Percentiles rank a stretch among this genome's conserved stretches.
Evolutionary conservation across 768 basidiomycete genomes (phyloP).

Genomic region (Rhodocollybia butyracea): DNA sequence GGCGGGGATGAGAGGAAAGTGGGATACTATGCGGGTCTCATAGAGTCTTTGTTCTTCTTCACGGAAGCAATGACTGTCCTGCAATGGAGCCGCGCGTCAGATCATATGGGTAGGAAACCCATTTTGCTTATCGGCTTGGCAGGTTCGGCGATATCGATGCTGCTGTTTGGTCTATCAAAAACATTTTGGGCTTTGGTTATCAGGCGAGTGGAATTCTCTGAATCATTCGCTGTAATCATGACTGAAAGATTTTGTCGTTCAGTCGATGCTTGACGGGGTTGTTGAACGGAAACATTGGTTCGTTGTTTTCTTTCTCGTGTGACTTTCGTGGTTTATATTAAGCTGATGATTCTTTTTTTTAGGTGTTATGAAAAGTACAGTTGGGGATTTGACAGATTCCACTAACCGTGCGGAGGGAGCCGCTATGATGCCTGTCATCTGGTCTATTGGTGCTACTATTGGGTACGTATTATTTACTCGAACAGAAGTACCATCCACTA

Average conservation of each 20-base stretch:
- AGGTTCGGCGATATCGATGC: conserved; percentile 49
- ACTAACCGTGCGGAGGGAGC: conserved; percentile 40
- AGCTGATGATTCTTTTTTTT: conserved; percentile 9
- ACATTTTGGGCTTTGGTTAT: conserved; percentile 53
- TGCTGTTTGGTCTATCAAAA: conserved; percentile 60
- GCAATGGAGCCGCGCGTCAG: conserved; percentile 64
- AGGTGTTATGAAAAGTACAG: conserved; percentile 46
- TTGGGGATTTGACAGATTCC: conserved; percentile 40
- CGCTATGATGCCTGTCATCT: conserved; percentile 36
- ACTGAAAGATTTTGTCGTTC: conserved; percentile 1
- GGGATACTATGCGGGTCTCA: conserved; percentile 67
- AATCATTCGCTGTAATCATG: neutral
- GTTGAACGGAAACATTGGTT: conserved; percentile 66
- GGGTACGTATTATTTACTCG: conserved; percentile 21
- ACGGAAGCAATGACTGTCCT: conserved; percentile 56
- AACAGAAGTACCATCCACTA: neutral
- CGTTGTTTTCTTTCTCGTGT: no score
- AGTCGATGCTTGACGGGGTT: conserved; percentile 71
- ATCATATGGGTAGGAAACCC: conserved; percentile 58
- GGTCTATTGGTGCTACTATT: conserved; percentile 33
- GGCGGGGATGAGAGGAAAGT: conserved; percentile 62
- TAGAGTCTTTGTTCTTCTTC: conserved; percentile 64
- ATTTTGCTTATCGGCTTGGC: conserved; percentile 54
- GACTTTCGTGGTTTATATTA: no score
- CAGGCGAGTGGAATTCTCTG: conserved; percentile 33